phyloP scores from a whole-genome alignment of 1,139 yeast genomes.

The Pichia sp. region DNA sequence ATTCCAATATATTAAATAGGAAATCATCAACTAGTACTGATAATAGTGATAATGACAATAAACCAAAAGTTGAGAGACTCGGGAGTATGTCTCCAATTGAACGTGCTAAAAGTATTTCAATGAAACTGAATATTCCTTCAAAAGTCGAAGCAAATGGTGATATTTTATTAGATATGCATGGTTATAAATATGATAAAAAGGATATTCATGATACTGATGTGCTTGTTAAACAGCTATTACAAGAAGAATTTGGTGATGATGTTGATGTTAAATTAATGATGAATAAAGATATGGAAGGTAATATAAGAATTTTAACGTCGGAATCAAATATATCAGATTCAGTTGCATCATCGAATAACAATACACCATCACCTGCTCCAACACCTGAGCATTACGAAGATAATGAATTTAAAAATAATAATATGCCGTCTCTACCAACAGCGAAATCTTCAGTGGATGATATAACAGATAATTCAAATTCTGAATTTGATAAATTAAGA shows the following conservation, averaged over 20 bases:
- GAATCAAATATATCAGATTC: slow-evolving; percentile 1
- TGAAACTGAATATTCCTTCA: slow-evolving; percentile 75
- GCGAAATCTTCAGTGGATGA: slow-evolving; percentile 4
- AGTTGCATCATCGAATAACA: neutral
- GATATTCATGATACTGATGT: slow-evolving; percentile 66
- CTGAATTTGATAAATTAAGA: neutral
- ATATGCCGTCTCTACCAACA: neutral
- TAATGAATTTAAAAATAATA: too few relatives aligned
- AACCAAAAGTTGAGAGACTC: slow-evolving; percentile 1
- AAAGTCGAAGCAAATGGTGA: slow-evolving; percentile 88
- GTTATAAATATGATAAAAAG: slow-evolving; percentile 82
- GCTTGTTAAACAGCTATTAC: slow-evolving; percentile 61
- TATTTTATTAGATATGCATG: slow-evolving; percentile 88
- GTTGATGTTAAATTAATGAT: slow-evolving; percentile 44
- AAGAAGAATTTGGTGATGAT: slow-evolving; percentile 61
- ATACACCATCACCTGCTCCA: neutral
- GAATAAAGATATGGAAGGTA: slow-evolving; percentile 65
- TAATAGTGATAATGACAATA: neutral
- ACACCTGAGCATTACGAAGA: neutral
- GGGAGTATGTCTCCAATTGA: slow-evolving; percentile 38
- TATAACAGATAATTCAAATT: neutral
- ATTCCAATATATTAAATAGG: slow-evolving; percentile 7
- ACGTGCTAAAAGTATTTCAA: slow-evolving; percentile 63
- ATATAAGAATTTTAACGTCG: slow-evolving; percentile 47
- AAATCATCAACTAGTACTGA: neutral